Conservation (phyloP, 2,329 filamentous ascomycete species). For the Cercospora janseana region DNA sequence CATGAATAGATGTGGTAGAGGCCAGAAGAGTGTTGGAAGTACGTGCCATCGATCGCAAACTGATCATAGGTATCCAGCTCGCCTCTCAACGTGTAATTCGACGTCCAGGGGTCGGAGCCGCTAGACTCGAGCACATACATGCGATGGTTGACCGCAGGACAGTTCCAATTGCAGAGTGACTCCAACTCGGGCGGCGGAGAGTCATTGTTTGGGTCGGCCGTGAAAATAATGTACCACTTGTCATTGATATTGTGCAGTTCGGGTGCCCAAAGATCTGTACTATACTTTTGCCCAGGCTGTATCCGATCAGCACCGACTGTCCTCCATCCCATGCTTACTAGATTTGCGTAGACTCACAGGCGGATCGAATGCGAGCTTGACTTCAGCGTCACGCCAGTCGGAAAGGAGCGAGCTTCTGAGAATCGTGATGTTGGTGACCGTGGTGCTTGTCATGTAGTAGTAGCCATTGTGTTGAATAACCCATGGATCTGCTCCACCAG, state of each 20-base stretch:
- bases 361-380: slow-evolving; percentile 45
- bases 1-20: slow-evolving; percentile 46
- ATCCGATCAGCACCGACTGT: neutral
- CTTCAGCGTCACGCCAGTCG: slow-evolving; percentile 47
- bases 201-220: slow-evolving; percentile 50
- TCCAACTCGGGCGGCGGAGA: slow-evolving; percentile 48
- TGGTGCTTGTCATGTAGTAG: slow-evolving; percentile 50
- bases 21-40: slow-evolving; percentile 46
- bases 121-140: slow-evolving; percentile 52
- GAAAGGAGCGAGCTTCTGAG: slow-evolving; percentile 44
- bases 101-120: slow-evolving; percentile 47
- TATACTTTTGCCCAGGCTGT: slow-evolving; percentile 43
- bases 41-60: slow-evolving; percentile 56
- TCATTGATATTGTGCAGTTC: slow-evolving; percentile 50
- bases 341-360: slow-evolving; percentile 23
- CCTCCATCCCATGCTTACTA: neutral
- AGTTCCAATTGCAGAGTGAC: slow-evolving; percentile 49
- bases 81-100: slow-evolving; percentile 46
- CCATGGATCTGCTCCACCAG: slow-evolving; percentile 48
- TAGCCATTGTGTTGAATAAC: slow-evolving; percentile 43
- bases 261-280: slow-evolving; percentile 52
- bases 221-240: slow-evolving; percentile 55
- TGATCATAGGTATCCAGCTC: slow-evolving; percentile 53
- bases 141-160: slow-evolving; percentile 52
- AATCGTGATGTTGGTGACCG: slow-evolving; percentile 45